Evolutionary conservation across 192 early-diverging fungal genomes (phyloP).

Genomic region (Podila clonocystis): DNA sequence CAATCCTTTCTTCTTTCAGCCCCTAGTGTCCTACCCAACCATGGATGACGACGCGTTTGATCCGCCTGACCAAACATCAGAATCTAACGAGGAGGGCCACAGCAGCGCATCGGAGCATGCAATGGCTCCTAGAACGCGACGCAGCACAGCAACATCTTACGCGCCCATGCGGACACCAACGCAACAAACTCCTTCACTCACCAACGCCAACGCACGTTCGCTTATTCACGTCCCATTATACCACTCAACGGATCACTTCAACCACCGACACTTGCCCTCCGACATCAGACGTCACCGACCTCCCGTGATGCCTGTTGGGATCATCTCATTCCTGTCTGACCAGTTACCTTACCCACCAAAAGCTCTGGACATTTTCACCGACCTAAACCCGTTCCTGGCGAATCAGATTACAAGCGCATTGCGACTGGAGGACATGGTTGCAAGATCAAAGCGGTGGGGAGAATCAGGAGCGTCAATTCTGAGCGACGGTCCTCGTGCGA

Average conservation of each 20-base stretch:
- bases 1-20: constrained; percentile 64
- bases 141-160: constrained; percentile 2
- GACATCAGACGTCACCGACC: constrained; percentile 32
- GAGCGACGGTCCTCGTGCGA: constrained; percentile 9
- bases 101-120: constrained; percentile 19
- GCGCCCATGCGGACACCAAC: constrained; percentile 6
- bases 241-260: constrained; percentile 53
- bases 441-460: constrained; percentile 24
- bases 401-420: constrained; percentile 35
- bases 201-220: constrained; percentile 59
- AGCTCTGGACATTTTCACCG: constrained; percentile 46
- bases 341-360: constrained; percentile 61
- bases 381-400: constrained; percentile 59
- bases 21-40: constrained; percentile 44
- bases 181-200: constrained; percentile 32
- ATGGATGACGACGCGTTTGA: constrained; percentile 69
- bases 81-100: constrained; percentile 29
- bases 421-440: constrained; percentile 24
- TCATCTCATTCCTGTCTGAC: constrained; percentile 63
- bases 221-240: constrained; percentile 64
- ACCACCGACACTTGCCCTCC: constrained; percentile 39
- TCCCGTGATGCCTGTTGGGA: constrained; percentile 57
- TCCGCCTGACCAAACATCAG: constrained; percentile 54
- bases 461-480: constrained; percentile 5
- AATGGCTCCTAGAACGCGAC: neutral